Evolutionary conservation across 345 rosid genomes (phyloP).

Genomic region (Acer yangbiense): DNA sequence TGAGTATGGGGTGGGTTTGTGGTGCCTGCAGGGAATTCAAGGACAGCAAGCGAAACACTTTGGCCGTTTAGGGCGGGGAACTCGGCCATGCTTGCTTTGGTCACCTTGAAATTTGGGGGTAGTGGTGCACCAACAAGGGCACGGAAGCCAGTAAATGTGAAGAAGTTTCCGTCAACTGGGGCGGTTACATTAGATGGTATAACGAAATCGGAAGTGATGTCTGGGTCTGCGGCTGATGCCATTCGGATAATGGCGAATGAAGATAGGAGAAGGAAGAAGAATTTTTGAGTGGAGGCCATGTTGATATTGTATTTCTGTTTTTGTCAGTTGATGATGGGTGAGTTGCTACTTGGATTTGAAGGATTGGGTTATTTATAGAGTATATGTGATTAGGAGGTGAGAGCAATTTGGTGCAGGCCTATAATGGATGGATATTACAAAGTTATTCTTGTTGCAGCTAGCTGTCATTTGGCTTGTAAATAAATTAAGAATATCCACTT

Average conservation of each 20-base stretch:
- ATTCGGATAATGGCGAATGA: constrained; percentile 11
- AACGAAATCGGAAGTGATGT: constrained; percentile 35
- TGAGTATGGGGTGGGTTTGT: constrained; percentile 38
- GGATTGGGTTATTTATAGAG: constrained; percentile 1
- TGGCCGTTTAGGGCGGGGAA: constrained; percentile 43
- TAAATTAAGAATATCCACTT: no score
- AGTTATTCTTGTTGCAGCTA: no score
- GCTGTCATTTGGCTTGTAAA: no score
- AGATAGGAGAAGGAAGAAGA: constrained; percentile 25
- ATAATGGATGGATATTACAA: background rate
- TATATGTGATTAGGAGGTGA: no score
- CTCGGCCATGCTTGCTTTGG: constrained; percentile 31
- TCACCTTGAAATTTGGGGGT: constrained; percentile 22
- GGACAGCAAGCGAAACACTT: constrained; percentile 43
- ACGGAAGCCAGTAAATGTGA: constrained; percentile 38
- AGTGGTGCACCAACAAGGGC: background rate
- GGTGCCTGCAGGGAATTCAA: constrained; percentile 25
- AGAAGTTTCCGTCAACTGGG: constrained; percentile 24
- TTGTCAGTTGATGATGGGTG: background rate
- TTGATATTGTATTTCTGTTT: background rate
- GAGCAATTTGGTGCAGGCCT: constrained; percentile 16
- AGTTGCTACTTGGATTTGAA: background rate
- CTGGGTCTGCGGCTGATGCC: constrained; percentile 37
- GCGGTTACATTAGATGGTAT: constrained; percentile 19
- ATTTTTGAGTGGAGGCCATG: constrained; percentile 20